Base-by-base conservation (phyloP, 768 basidiomycete genomes). In the Trametes cubensis region DNA sequence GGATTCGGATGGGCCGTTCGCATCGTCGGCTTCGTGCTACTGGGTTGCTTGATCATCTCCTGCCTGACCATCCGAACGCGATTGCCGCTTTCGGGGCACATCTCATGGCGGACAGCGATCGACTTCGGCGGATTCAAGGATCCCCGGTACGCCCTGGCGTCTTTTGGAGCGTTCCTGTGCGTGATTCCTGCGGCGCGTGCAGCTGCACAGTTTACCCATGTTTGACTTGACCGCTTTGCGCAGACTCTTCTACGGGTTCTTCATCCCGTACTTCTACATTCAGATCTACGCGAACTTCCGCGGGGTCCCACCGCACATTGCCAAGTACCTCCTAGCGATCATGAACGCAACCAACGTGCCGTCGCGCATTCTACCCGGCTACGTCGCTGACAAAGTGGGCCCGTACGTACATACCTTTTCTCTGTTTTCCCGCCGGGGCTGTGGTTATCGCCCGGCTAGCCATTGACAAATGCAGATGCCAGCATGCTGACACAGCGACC, bases 241-340 rank as follows among this genome's bases (percentile, higher is more conserved):
- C 47, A 73, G 74, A 30, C 51, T 67, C 10, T 75, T 72, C 62
- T 75, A 73, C 60, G 69, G 68, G 14, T 56, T 73, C 23, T 74
- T 74, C 68, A 73, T 73, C 42, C 75, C 75, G 15, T 74, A 71
- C 55, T 75, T 72, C 64, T 76, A 76, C 69, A 73, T 76, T 40
- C 66, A 72, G 63, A 62, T 70, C 20, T 76, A 71, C 61, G 73
- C 70, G 4, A 61, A 62, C 40, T 69, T 66, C 63, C 62, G 67
- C 17, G 69, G 70, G 4, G 71, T 73, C 13, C 38, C 68, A 11
- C 50, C 65, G 28, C 62, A 47, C 38, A 57, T 71, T 38, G 50
- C 73, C 5, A 66, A 64, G 23, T 73, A 74, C 57, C 61, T 74
- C 20, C 67, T 75, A 13, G 66, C 74, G 2, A 72, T 74, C 60